A percentile compares a stretch with the other conserved stretches of the same genome.
Evolutionary conservation across 441 rosid species (phyloP).

Genomic region (Gossypium laxum): DNA sequence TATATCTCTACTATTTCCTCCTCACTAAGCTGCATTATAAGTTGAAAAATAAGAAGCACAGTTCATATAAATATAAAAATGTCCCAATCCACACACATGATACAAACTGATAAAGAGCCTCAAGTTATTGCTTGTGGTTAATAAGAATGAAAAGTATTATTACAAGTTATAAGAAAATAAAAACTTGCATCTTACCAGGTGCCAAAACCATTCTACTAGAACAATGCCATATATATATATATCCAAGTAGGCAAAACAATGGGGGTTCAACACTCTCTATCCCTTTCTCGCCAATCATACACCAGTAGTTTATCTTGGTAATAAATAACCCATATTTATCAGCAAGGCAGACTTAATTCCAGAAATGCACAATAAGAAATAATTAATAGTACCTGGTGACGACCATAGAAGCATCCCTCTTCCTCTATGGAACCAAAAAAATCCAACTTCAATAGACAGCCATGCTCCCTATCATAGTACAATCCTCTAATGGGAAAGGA

Average conservation of each 20-base stretch:
- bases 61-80: slow-evolving; percentile 4
- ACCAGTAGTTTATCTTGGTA: background rate
- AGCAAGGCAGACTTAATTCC: background rate
- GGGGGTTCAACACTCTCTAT: background rate
- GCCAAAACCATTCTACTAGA: background rate
- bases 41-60: background rate
- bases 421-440: slow-evolving; percentile 95
- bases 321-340: background rate
- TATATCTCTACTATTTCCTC: slow-evolving; percentile 58
- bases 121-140: background rate
- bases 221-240: background rate
- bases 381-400: slow-evolving; percentile 50
- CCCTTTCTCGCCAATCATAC: background rate
- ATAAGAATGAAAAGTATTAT: background rate
- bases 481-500: slow-evolving; percentile 86
- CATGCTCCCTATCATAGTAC: slow-evolving; percentile 70
- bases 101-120: background rate
- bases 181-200: background rate
- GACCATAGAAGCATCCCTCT: slow-evolving; percentile 90
- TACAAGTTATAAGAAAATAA: background rate
- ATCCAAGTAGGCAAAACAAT: background rate
- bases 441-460: slow-evolving; percentile 83
- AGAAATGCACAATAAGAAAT: background rate
- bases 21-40: slow-evolving; percentile 47
- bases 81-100: background rate